Conservation (phyloP, 352 stramenopile species). For the Phytophthora nicotianae region DNA sequence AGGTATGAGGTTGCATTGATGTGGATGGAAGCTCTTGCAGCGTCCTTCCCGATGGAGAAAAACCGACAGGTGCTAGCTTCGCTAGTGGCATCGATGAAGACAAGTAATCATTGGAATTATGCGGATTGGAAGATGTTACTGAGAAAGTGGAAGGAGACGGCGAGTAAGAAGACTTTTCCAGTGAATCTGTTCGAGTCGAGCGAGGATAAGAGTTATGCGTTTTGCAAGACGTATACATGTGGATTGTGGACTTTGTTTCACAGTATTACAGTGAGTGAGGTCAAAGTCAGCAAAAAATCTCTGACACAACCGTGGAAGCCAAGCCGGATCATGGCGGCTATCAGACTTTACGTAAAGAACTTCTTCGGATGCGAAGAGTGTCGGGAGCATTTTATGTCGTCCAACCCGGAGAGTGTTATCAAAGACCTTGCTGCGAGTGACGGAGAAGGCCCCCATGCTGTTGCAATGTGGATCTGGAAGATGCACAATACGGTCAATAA, state of each 20-base stretch:
- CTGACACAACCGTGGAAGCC: slow-evolving; percentile 47
- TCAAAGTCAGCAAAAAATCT: slow-evolving; percentile 24
- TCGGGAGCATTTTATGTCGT: slow-evolving; percentile 68
- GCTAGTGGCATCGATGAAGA: slow-evolving; percentile 45
- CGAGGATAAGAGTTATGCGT: slow-evolving; percentile 51
- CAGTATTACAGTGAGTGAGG: slow-evolving; percentile 58
- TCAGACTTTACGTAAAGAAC: slow-evolving; percentile 74
- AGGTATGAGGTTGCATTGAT: slow-evolving; percentile 64
- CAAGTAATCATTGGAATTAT: slow-evolving; percentile 53
- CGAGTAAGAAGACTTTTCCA: slow-evolving; percentile 57
- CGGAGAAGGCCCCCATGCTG: slow-evolving; percentile 39
- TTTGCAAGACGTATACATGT: slow-evolving; percentile 84
- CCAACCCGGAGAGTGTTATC: slow-evolving; percentile 70
- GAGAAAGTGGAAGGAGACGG: slow-evolving; percentile 61
- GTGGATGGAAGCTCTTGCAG: slow-evolving; percentile 67
- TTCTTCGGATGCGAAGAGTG: slow-evolving; percentile 89
- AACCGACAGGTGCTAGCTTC: slow-evolving; percentile 61
- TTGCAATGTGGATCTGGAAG: slow-evolving; percentile 78
- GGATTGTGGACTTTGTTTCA: slow-evolving; percentile 87
- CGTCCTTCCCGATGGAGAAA: slow-evolving; percentile 65
- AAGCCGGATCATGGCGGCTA: slow-evolving; percentile 59
- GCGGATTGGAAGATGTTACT: slow-evolving; percentile 66
- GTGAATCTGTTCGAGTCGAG: slow-evolving; percentile 62
- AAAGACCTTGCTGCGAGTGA: slow-evolving; percentile 45
- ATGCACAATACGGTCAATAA: slow-evolving; percentile 90